Conservation (phyloP, 2,329 filamentous ascomycete species). For the Penicillium sp. region DNA sequence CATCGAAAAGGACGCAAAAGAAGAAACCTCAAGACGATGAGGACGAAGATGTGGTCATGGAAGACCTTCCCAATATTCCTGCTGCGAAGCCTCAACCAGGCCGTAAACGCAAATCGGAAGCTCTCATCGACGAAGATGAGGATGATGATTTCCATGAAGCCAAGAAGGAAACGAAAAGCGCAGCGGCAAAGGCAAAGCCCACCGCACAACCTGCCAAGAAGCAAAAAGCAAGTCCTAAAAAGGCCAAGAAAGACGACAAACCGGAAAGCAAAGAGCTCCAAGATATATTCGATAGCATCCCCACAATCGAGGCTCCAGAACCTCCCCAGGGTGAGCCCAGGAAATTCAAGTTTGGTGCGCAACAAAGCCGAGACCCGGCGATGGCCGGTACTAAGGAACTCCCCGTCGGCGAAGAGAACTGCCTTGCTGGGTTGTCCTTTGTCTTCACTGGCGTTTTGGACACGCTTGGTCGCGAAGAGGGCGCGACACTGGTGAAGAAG, state of each 20-base stretch:
- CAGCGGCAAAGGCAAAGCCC: conserved; percentile 35
- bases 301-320: conserved; percentile 74
- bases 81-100: conserved; percentile 42
- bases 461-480: conserved; percentile 78
- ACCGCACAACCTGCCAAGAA: conserved; percentile 38
- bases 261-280: conserved; percentile 70
- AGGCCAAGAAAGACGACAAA: conserved; percentile 50
- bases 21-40: conserved; percentile 31
- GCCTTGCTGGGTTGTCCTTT: conserved; percentile 81
- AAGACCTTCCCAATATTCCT: conserved; percentile 44
- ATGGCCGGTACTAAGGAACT: conserved; percentile 64
- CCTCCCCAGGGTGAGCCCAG: conserved; percentile 66
- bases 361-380: conserved; percentile 60
- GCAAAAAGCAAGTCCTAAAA: conserved; percentile 60
- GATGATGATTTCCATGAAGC: conserved; percentile 50
- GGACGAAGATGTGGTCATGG: conserved; percentile 52
- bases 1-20: conserved; percentile 44
- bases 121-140: conserved; percentile 50
- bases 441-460: conserved; percentile 91
- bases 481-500: conserved; percentile 78
- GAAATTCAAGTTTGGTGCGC: conserved; percentile 76
- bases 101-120: conserved; percentile 58
- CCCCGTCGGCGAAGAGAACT: conserved; percentile 81
- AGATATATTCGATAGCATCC: conserved; percentile 82
- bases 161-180: conserved; percentile 55